These are phyloP conservation scores for Aureoboletus auriporus DNA, from an alignment of 768 basidiomycete species.

Conservation along the genomic window DNA sequence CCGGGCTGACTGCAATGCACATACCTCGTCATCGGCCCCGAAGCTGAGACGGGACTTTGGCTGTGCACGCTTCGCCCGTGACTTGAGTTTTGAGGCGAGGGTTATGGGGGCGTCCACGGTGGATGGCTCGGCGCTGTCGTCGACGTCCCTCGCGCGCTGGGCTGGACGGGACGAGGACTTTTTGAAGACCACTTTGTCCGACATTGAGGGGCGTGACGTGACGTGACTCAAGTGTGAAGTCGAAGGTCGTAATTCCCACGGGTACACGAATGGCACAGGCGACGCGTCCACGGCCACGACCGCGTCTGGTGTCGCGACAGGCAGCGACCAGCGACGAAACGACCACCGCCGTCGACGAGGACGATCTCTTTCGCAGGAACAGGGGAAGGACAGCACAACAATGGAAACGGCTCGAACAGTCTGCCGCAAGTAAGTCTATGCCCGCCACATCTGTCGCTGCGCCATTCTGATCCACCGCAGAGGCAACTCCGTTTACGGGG, in stretches of 20 bases:
- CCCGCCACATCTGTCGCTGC: neutral
- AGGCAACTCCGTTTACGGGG: constrained; percentile 16
- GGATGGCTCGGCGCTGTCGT: constrained; percentile 19
- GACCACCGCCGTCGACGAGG: constrained; percentile 45
- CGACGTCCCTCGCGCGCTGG: constrained; percentile 38
- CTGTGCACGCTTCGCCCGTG: constrained; percentile 61
- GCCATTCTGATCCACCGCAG: constrained; percentile 14
- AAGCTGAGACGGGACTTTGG: constrained; percentile 74
- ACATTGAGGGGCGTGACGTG: constrained; percentile 15
- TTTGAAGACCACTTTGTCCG: constrained; percentile 39
- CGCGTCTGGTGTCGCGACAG: constrained; percentile 38
- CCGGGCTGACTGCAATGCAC: constrained; percentile 16
- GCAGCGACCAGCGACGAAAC: constrained; percentile 3
- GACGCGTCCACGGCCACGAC: constrained; percentile 48
- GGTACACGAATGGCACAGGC: constrained; percentile 20
- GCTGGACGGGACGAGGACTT: constrained; percentile 37
- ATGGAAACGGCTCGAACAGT: constrained; percentile 59
- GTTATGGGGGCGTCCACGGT: constrained; percentile 48
- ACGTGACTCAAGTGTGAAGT: constrained; percentile 24
- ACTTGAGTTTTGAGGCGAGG: constrained; percentile 65
- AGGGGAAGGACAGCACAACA: constrained; percentile 47
- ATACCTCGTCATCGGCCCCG: constrained; percentile 65
- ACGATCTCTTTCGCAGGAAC: constrained; percentile 70
- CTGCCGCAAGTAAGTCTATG: constrained; percentile 47
- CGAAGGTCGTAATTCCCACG: constrained; percentile 26